A percentile compares a stretch with the other conserved stretches of the same genome.
These are phyloP conservation scores for Coemansia nantahalensis DNA, from an alignment of 192 early-diverging fungal species.

Conservation along the genomic window DNA sequence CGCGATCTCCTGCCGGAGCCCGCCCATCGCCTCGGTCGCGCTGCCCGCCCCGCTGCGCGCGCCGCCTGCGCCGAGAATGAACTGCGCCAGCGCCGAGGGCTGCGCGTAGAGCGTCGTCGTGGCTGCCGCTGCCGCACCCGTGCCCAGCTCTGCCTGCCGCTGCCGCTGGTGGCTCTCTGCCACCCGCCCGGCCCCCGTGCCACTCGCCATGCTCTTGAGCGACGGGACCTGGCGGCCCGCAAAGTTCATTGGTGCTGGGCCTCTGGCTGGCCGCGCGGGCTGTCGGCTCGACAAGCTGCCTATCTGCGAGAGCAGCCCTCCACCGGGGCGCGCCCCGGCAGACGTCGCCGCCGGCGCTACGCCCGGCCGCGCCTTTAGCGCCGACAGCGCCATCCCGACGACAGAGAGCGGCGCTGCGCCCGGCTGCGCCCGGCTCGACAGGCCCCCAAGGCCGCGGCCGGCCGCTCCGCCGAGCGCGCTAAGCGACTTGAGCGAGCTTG, in stretches of 20 bases:
- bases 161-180: not conserved
- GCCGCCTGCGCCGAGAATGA: slow-evolving; percentile 23
- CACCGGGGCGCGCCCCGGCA: slow-evolving; percentile 1
- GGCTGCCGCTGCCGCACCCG: slow-evolving; percentile 1
- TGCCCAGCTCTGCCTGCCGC: slow-evolving; percentile 6
- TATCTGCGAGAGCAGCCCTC: slow-evolving; percentile 20
- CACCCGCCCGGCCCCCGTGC: not conserved
- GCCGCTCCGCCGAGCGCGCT: slow-evolving; percentile 4
- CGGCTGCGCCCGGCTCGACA: not conserved
- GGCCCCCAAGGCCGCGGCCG: not conserved
- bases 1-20: slow-evolving; percentile 21
- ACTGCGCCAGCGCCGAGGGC: slow-evolving; percentile 42
- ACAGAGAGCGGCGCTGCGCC: slow-evolving; percentile 4
- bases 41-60: not conserved
- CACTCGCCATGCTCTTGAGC: slow-evolving; percentile 10
- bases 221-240: slow-evolving; percentile 27
- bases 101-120: slow-evolving; percentile 24
- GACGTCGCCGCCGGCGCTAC: not conserved
- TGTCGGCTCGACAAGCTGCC: slow-evolving; percentile 1
- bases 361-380: slow-evolving; percentile 16
- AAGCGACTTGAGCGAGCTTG: slow-evolving; percentile 17
- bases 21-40: not conserved
- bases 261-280: not conserved
- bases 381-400: slow-evolving; percentile 43
- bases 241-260: slow-evolving; percentile 30